These are phyloP conservation scores for Penicillium egyptiacum DNA, from an alignment of 495 filamentous ascomycete genomes.

Conservation along the genomic window DNA sequence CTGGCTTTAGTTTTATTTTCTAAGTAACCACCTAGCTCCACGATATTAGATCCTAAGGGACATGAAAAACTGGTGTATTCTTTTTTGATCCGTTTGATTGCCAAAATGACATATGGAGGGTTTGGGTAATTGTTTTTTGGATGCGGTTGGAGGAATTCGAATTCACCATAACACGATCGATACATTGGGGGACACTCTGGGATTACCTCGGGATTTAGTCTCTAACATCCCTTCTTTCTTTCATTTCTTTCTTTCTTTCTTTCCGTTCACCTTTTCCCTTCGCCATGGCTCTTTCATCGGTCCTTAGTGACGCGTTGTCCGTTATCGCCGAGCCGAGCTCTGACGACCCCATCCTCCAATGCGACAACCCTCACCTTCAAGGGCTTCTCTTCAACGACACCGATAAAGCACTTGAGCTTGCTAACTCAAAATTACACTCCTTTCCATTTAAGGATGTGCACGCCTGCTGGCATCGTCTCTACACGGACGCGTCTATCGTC, in stretches of 20 bases:
- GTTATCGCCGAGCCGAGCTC: slow-evolving; percentile 30
- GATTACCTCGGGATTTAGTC: not conserved
- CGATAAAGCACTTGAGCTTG: slow-evolving; percentile 40
- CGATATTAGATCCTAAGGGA: not conserved
- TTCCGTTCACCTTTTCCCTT: not conserved
- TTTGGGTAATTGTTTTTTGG: not conserved
- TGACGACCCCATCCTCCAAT: slow-evolving; percentile 48
- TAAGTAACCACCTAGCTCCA: not conserved
- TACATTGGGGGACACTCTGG: not conserved
- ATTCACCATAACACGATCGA: not conserved
- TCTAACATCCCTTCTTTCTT: not conserved
- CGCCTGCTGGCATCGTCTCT: slow-evolving; percentile 70
- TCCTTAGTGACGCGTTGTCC: slow-evolving; percentile 28
- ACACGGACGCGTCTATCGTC: slow-evolving; percentile 73
- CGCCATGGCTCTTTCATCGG: slow-evolving; percentile 23
- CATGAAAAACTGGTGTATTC: not conserved
- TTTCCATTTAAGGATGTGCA: slow-evolving; percentile 77
- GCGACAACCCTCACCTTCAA: slow-evolving; percentile 20
- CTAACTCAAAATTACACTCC: slow-evolving; percentile 66
- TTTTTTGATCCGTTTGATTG: not conserved
- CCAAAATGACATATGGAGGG: not conserved
- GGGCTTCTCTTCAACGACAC: slow-evolving; percentile 37
- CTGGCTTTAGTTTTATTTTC: not conserved
- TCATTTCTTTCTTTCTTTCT: not conserved
- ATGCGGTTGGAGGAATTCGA: not conserved